A percentile compares a stretch with the other conserved stretches of the same genome.
Conservation (phyloP, 805 yeast genomes). For the Barnettozyma sucrosica region DNA sequence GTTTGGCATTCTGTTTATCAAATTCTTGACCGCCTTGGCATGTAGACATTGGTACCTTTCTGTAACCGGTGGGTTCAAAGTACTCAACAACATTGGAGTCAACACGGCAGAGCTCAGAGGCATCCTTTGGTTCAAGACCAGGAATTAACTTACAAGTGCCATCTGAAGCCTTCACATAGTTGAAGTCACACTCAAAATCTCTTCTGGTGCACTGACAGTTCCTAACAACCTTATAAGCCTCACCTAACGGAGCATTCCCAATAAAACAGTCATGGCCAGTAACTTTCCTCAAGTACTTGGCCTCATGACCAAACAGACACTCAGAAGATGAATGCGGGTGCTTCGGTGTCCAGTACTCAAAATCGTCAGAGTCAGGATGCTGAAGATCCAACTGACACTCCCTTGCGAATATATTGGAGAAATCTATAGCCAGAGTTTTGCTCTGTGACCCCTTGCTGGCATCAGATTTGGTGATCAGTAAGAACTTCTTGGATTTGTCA, state of each 20-base stretch:
- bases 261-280: constrained; percentile 63
- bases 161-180: constrained; percentile 61
- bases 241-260: constrained; percentile 44
- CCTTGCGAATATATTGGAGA: constrained; percentile 41
- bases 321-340: constrained; percentile 43
- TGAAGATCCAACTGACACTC: constrained; percentile 49
- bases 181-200: constrained; percentile 94
- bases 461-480: constrained; percentile 50
- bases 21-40: constrained; percentile 77
- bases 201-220: constrained; percentile 81
- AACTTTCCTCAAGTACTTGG: constrained; percentile 49
- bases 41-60: constrained; percentile 79
- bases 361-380: constrained; percentile 46
- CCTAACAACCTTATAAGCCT: constrained; percentile 48
- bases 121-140: constrained; percentile 65
- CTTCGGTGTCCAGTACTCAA: constrained; percentile 56
- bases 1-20: constrained; percentile 56
- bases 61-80: constrained; percentile 87
- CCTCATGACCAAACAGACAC: constrained; percentile 74
- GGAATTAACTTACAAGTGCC: constrained; percentile 80
- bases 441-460: constrained; percentile 41
- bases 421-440: constrained; percentile 48
- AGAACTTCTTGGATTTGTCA: constrained; percentile 75
- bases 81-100: constrained; percentile 56
- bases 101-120: constrained; percentile 50